Evolutionary conservation across 192 early-diverging fungal genomes (phyloP), one percentile per base, ranked within the genome.

Genomic region (Chytriomyces confervae): DNA sequence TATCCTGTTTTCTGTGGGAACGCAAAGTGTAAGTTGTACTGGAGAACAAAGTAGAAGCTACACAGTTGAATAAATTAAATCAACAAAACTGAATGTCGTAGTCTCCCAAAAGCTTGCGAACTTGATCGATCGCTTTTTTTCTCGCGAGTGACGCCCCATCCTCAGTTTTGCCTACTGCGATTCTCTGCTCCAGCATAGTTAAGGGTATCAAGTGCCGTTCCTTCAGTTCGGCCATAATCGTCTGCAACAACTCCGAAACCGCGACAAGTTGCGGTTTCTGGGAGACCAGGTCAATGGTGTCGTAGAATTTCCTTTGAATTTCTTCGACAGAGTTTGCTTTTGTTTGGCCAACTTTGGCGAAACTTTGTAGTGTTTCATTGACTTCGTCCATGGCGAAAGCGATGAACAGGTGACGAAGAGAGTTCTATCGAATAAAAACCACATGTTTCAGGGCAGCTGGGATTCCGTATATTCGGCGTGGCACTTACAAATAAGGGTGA

Each of bases 131-230:
- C 60, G 18, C 46, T 20, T 62, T 62, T 46, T 74, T 29, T 20
- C 72, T 27, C 8, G 8, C 24, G 11, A 74, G 72, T 47, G 43
- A 23, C 7, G 5, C 62, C 9, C 61, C 76, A 0, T 67, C 65
- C 36, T 8, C 45, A 51, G 24, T 36, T 6, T 44, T 57, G 9
- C 51, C 76, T 24, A 44, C 49, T 6, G 62, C 69, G 6, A 79
- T n/a, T 7, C 48, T 62, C 11, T 79, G 77, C 62, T 79, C 77
- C n/a, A 65, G n/a, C 43, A 49, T 6, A 43, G 49, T n/a, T 3
- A 73, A 43, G 7, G 61, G 62, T 24, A 46, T 71, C 69, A 72
- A 20, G 49, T 62, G 61, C 7, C 61, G 18, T n/a, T 43, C 60
- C 24, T 72, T 10, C 20, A 72, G 16, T 2, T 27, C 43, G 46